Evolutionary conservation across 108 stramenopile species (phyloP).

Genomic region (Pseudonitzschia delicatissima): DNA sequence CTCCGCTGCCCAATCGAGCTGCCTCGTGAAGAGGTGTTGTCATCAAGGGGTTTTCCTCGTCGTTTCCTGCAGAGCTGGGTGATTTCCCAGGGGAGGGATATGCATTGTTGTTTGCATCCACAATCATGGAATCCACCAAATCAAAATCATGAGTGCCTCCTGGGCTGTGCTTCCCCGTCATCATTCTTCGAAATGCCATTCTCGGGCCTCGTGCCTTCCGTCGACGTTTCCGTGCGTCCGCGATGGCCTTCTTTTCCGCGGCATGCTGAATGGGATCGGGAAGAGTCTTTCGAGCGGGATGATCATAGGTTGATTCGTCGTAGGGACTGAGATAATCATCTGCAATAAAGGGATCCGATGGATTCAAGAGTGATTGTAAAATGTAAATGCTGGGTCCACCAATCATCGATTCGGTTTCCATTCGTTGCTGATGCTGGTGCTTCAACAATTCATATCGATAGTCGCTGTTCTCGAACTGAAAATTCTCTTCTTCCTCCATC

Average conservation of each 20-base stretch:
- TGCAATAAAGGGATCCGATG: conserved; percentile 43
- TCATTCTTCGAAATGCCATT: conserved; percentile 13
- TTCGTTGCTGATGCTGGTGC: not conserved
- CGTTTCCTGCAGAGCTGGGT: not conserved
- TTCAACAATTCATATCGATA: not conserved
- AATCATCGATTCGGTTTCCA: not conserved
- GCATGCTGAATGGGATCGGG: conserved; percentile 4
- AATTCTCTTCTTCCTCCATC: not conserved
- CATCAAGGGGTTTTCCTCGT: conserved; percentile 3
- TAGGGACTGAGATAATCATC: conserved; percentile 43
- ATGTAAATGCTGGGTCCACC: conserved; percentile 14
- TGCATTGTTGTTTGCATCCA: not conserved
- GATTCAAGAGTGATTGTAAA: conserved; percentile 37
- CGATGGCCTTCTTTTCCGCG: not conserved
- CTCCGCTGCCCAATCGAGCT: conserved; percentile 34
- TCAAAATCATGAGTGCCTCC: not conserved
- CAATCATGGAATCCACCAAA: not conserved
- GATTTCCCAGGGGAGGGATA: not conserved
- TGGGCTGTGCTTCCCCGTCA: not conserved
- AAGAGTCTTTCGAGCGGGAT: conserved; percentile 11
- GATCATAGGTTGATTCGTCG: conserved; percentile 19
- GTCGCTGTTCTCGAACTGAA: not conserved
- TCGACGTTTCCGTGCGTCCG: not conserved
- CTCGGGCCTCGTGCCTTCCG: not conserved
- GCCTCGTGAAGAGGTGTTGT: conserved; percentile 61